A percentile compares a stretch with the other conserved stretches of the same genome.
These are phyloP conservation scores for Xylariales sp. DNA, from an alignment of 2,329 filamentous ascomycete genomes.

Conservation along the genomic window DNA sequence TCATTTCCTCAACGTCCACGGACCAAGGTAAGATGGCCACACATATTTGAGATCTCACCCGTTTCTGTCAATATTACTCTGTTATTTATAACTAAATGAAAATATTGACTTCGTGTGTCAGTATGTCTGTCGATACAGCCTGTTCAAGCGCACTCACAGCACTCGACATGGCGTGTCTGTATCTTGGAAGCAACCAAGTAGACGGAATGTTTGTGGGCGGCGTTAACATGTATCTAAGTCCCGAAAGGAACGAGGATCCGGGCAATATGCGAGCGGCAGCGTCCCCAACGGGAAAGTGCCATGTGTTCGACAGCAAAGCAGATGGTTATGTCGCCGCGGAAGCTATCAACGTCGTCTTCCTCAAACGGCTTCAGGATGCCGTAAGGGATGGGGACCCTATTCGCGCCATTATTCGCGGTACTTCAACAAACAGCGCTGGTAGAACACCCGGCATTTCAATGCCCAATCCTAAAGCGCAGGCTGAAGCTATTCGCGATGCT, in stretches of 20 bases:
- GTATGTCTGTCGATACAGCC: slow-evolving; percentile 50
- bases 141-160: slow-evolving; percentile 50
- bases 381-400: slow-evolving; percentile 23
- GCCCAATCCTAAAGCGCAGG: slow-evolving; percentile 23
- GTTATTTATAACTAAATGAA: no score
- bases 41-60: not conserved
- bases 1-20: slow-evolving; percentile 50
- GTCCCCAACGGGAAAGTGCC: slow-evolving; percentile 17
- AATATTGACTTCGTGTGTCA: not conserved
- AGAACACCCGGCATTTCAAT: slow-evolving; percentile 20
- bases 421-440: slow-evolving; percentile 21
- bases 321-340: slow-evolving; percentile 32
- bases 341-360: slow-evolving; percentile 17
- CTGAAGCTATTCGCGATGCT: slow-evolving; percentile 15
- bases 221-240: slow-evolving; percentile 32
- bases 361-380: slow-evolving; percentile 28
- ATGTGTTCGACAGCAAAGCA: slow-evolving; percentile 30
- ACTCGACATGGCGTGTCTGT: slow-evolving; percentile 43
- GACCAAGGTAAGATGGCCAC: slow-evolving; percentile 36
- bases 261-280: slow-evolving; percentile 21
- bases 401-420: slow-evolving; percentile 21
- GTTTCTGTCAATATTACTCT: not conserved
- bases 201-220: slow-evolving; percentile 34
- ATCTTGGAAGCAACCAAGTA: slow-evolving; percentile 35
- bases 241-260: slow-evolving; percentile 28